Evolutionary conservation across 139 green algal genomes (phyloP).

Genomic region (Gonium pectorale): DNA sequence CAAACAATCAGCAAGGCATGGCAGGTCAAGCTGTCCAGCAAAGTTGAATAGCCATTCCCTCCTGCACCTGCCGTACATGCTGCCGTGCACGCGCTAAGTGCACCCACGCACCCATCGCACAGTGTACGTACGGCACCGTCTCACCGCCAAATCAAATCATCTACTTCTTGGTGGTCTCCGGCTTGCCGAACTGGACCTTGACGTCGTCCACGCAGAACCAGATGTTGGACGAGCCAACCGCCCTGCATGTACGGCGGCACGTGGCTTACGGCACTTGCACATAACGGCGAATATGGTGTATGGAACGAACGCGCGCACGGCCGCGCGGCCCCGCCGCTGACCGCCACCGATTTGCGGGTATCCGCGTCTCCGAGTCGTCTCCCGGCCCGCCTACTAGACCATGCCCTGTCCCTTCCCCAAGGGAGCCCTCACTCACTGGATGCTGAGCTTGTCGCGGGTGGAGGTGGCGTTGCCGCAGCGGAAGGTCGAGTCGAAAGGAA

Average conservation of each 20-base stretch:
- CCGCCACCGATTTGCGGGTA: too few species aligned
- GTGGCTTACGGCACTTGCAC: background rate
- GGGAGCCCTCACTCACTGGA: conserved; percentile 1
- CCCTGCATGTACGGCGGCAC: background rate
- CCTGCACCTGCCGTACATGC: too few species aligned
- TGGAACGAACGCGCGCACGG: too few species aligned
- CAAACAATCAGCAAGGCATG: too few species aligned
- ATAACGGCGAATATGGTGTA: background rate
- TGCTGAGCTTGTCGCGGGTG: conserved; percentile 3
- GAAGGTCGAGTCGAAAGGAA: conserved; percentile 26
- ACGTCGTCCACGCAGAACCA: conserved; percentile 40
- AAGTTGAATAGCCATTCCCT: too few species aligned
- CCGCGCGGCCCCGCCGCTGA: too few species aligned
- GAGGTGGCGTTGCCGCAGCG: background rate
- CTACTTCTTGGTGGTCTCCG: background rate
- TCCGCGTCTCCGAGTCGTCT: background rate
- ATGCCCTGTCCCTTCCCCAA: too few species aligned
- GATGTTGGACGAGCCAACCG: conserved; percentile 30
- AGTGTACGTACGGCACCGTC: too few species aligned
- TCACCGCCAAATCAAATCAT: too few species aligned
- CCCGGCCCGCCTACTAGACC: background rate
- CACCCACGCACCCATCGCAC: too few species aligned
- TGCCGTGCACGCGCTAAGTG: too few species aligned
- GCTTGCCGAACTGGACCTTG: background rate
- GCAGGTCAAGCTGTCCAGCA: too few species aligned